These are phyloP conservation scores for Calonectria pseudoturangicola DNA, from an alignment of 2,329 filamentous ascomycete species.

Conservation along the genomic window DNA sequence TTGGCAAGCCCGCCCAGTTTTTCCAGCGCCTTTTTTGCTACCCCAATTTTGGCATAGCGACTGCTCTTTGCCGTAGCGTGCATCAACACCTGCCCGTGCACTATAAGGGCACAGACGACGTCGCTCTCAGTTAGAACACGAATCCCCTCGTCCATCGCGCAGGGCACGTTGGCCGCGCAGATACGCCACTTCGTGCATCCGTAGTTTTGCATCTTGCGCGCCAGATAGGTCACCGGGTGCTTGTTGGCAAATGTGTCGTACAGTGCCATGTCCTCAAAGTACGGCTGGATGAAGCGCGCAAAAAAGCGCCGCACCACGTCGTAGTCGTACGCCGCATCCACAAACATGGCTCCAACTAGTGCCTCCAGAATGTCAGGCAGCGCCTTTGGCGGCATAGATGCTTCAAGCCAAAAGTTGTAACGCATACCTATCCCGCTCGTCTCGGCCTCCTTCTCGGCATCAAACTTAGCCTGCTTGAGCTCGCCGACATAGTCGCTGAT, in stretches of 20 bases:
- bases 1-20: constrained; percentile 68
- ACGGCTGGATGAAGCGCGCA: constrained; percentile 81
- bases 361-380: constrained; percentile 93
- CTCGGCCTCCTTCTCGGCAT: constrained; percentile 58
- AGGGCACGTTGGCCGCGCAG: constrained; percentile 67
- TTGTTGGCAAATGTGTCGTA: constrained; percentile 92
- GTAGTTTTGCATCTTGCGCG: constrained; percentile 76
- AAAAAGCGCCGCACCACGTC: constrained; percentile 85
- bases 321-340: constrained; percentile 90
- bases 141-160: constrained; percentile 63
- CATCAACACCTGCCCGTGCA: constrained; percentile 83
- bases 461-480: constrained; percentile 70
- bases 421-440: constrained; percentile 57
- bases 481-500: constrained; percentile 75
- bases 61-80: constrained; percentile 77
- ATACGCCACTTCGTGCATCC: constrained; percentile 78
- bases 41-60: constrained; percentile 83
- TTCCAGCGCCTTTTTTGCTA: constrained; percentile 75
- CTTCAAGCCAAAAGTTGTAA: constrained; percentile 81
- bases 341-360: constrained; percentile 91
- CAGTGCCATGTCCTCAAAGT: constrained; percentile 89
- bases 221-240: constrained; percentile 86
- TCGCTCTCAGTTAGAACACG: constrained; percentile 65
- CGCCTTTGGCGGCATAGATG: constrained; percentile 80
- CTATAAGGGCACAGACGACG: constrained; percentile 83